Evolutionary conservation across 345 rosid genomes (phyloP).

Genomic region (Rubroshorea leprosula): DNA sequence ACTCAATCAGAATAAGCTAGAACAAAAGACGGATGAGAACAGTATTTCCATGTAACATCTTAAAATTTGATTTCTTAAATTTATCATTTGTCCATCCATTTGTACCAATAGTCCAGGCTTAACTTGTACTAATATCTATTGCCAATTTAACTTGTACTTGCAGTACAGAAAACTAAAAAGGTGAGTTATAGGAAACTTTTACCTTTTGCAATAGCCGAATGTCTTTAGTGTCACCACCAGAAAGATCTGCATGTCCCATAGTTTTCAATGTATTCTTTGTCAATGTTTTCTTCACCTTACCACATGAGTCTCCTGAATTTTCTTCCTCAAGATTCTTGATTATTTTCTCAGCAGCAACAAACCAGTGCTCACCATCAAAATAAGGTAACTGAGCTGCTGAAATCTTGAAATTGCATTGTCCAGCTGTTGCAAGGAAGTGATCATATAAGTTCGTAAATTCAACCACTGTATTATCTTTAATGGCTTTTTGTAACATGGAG

Average conservation of each 20-base stretch:
- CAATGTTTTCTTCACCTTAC: slow-evolving; percentile 24
- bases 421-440: slow-evolving; percentile 32
- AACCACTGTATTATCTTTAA: slow-evolving; percentile 24
- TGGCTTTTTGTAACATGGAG: slow-evolving; percentile 37
- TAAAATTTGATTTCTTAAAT: too few relatives aligned
- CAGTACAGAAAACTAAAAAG: not conserved
- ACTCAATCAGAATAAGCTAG: not conserved
- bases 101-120: not conserved
- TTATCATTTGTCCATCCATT: too few relatives aligned
- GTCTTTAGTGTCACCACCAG: slow-evolving; percentile 36
- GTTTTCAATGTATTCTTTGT: slow-evolving; percentile 32
- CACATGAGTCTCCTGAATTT: slow-evolving; percentile 16
- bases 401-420: slow-evolving; percentile 24
- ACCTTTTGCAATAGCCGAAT: slow-evolving; percentile 49
- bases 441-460: slow-evolving; percentile 39
- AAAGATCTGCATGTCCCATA: slow-evolving; percentile 36
- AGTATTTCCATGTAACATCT: not conserved
- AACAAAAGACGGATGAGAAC: not conserved
- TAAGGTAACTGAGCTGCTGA: slow-evolving; percentile 51
- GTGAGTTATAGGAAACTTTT: slow-evolving; percentile 4
- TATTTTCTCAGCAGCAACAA: slow-evolving; percentile 31
- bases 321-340: slow-evolving; percentile 25
- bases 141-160: too few relatives aligned
- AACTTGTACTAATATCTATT: not conserved
- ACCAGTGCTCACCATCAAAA: slow-evolving; percentile 59